Conservation (phyloP, 441 rosid genomes). For the Jatropha podagrica region DNA sequence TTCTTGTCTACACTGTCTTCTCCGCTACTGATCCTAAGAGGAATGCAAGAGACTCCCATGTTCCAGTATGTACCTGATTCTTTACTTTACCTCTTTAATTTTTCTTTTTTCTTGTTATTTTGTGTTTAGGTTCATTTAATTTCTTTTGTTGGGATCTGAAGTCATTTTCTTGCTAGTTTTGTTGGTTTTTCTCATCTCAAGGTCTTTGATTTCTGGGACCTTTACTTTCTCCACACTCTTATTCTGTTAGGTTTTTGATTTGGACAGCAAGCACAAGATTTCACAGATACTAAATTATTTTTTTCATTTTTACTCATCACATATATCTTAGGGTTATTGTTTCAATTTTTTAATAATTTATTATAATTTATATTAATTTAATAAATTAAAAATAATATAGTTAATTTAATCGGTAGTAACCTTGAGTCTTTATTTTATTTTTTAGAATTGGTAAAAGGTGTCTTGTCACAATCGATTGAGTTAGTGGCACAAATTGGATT, state of each 20-base stretch:
- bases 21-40: slow-evolving; percentile 92
- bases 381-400: no score
- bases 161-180: slow-evolving; percentile 18
- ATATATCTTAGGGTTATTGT: no score
- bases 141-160: background rate
- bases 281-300: background rate
- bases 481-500: background rate
- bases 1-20: slow-evolving; percentile 75
- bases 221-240: background rate
- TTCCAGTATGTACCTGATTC: slow-evolving; percentile 48
- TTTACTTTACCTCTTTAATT: background rate
- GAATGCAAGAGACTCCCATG: slow-evolving; percentile 81
- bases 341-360: no score
- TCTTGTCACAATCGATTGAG: background rate
- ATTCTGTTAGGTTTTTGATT: slow-evolving; percentile 2
- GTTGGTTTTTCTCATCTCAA: slow-evolving; percentile 3
- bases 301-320: no score
- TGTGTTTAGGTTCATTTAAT: background rate
- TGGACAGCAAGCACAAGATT: background rate
- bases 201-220: slow-evolving; percentile 2
- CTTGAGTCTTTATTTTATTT: no score
- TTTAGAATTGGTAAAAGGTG: no score
- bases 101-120: background rate
- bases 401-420: no score
- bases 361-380: no score